phyloP scores from a whole-genome alignment of 805 yeast genomes.

The Yamadazyma nakazawae region DNA sequence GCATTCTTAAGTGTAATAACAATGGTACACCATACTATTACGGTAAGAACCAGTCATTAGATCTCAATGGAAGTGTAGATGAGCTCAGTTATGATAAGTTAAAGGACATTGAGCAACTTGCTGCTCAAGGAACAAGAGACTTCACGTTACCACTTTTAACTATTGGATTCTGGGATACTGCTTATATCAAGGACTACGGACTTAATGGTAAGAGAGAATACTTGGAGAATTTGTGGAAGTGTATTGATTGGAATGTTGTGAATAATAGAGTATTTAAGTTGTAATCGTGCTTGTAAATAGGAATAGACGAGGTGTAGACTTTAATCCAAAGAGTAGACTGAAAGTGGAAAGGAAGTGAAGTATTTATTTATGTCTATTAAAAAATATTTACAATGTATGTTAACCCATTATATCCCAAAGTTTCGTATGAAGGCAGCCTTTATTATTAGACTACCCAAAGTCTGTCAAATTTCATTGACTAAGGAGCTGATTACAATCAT shows the following conservation, averaged over 20 bases:
- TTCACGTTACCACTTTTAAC: slow-evolving; percentile 72
- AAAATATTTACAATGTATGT: no score
- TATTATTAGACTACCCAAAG: background rate
- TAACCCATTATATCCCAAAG: no score
- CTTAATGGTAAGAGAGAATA: slow-evolving; percentile 68
- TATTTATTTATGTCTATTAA: no score
- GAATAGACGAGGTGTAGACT: background rate
- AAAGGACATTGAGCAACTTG: slow-evolving; percentile 40
- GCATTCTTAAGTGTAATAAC: slow-evolving; percentile 56
- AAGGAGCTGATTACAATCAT: no score
- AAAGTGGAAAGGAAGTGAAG: no score
- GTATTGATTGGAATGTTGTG: slow-evolving; percentile 81
- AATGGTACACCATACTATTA: slow-evolving; percentile 77
- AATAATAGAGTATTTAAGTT: slow-evolving; percentile 47
- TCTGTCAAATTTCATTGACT: background rate
- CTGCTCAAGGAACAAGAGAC: slow-evolving; percentile 45
- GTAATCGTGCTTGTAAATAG: slow-evolving; percentile 15
- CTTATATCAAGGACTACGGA: slow-evolving; percentile 85
- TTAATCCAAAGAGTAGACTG: background rate
- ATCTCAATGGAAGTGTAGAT: slow-evolving; percentile 69
- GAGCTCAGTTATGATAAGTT: slow-evolving; percentile 51
- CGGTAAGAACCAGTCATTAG: slow-evolving; percentile 67
- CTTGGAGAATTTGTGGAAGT: slow-evolving; percentile 69
- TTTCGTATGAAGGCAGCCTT: no score
- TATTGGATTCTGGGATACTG: slow-evolving; percentile 83